These are phyloP conservation scores for Suhomyces kunorum DNA, from an alignment of 1,139 yeast species.

Conservation along the genomic window DNA sequence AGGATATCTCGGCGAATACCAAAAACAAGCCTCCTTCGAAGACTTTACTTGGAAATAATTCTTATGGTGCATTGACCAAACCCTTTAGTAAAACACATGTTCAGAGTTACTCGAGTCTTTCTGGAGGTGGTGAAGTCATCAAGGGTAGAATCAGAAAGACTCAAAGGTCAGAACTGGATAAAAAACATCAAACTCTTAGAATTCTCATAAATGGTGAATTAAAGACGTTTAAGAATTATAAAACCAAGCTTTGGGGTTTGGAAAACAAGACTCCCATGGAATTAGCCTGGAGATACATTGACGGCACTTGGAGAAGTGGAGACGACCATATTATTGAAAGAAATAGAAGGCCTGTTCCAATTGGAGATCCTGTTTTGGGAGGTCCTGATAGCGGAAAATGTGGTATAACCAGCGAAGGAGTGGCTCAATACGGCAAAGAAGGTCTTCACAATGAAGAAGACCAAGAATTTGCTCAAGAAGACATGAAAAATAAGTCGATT, in stretches of 20 bases:
- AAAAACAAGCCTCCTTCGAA: slow-evolving; percentile 38
- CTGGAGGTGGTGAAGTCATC: slow-evolving; percentile 51
- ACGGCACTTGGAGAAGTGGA: slow-evolving; percentile 83
- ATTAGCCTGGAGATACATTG: slow-evolving; percentile 59
- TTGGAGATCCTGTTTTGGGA: slow-evolving; percentile 7
- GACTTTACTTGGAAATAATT: slow-evolving; percentile 33
- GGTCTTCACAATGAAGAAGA: slow-evolving; percentile 27
- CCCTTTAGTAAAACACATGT: slow-evolving; percentile 18
- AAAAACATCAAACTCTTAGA: slow-evolving; percentile 61
- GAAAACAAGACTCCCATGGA: slow-evolving; percentile 65
- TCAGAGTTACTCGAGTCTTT: slow-evolving; percentile 23
- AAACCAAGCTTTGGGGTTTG: slow-evolving; percentile 87
- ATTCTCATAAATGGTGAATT: slow-evolving; percentile 62
- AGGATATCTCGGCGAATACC: slow-evolving; percentile 37
- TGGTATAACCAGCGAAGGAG: slow-evolving; percentile 27
- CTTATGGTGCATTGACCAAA: slow-evolving; percentile 35
- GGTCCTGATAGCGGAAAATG: slow-evolving; percentile 19
- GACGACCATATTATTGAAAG: slow-evolving; percentile 77
- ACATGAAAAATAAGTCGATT: slow-evolving; percentile 42
- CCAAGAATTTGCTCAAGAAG: slow-evolving; percentile 26
- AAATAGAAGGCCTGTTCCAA: slow-evolving; percentile 17
- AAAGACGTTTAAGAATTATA: slow-evolving; percentile 58
- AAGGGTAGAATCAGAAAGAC: slow-evolving; percentile 64
- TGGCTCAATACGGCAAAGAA: slow-evolving; percentile 22
- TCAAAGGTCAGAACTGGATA: slow-evolving; percentile 49